Evolutionary conservation across 116 monocot genomes (phyloP).

Genomic region (Cymodocea nodosa): DNA sequence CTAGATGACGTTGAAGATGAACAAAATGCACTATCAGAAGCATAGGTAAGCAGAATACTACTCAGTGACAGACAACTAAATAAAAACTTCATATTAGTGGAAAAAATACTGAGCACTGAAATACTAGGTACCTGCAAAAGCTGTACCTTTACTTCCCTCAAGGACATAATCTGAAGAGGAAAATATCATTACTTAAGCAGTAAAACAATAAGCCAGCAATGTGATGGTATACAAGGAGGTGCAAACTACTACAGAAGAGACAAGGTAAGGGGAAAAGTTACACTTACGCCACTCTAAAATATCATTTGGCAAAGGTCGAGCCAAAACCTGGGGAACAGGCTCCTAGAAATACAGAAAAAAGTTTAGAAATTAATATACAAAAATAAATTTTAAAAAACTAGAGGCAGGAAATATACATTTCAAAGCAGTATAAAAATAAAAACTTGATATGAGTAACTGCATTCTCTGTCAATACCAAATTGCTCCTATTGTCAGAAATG

Average conservation of each 20-base stretch:
- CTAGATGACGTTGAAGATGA: not conserved
- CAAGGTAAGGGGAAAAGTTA: not conserved
- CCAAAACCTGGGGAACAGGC: constrained; percentile 86
- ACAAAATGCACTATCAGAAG: not conserved
- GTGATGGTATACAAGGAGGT: not conserved
- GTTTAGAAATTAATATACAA: too few relatives aligned
- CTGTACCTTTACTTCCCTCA: constrained; percentile 95
- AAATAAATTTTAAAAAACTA: too few relatives aligned
- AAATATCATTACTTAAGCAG: not conserved
- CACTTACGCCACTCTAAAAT: constrained; percentile 98
- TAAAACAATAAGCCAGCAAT: too few relatives aligned
- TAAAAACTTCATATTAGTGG: too few relatives aligned
- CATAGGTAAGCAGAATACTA: not conserved
- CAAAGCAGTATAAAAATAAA: too few relatives aligned
- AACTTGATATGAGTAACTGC: too few relatives aligned
- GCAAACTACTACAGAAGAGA: constrained; percentile 1
- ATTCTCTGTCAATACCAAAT: too few relatives aligned
- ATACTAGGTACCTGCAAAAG: constrained; percentile 62
- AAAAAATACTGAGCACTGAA: not conserved
- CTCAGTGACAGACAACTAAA: too few relatives aligned
- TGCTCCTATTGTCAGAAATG: too few relatives aligned
- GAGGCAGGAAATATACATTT: too few relatives aligned
- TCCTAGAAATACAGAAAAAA: constrained; percentile 36
- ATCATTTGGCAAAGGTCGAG: constrained; percentile 76
- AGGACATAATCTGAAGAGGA: constrained; percentile 88